Percentiles rank a stretch among this genome's conserved stretches.
Conservation (phyloP, 768 basidiomycete genomes). For the Leccinum disarticulatum region DNA sequence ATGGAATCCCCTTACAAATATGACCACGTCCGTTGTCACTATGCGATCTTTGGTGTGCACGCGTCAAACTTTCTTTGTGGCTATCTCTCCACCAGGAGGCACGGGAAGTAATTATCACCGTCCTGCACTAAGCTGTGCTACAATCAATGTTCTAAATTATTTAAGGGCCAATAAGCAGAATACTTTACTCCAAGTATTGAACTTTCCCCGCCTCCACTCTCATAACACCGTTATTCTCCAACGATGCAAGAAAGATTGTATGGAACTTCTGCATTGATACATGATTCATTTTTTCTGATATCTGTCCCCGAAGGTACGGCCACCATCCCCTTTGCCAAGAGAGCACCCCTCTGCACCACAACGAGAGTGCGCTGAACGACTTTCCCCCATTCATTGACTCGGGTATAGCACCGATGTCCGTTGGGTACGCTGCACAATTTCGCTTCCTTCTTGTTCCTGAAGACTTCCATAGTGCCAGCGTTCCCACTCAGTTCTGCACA, state of each 20-base stretch:
- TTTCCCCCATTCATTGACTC: not conserved
- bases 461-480: not conserved
- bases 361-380: not conserved
- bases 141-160: not conserved
- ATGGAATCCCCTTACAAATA: not conserved
- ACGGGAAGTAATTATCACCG: not conserved
- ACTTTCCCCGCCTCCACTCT: not conserved
- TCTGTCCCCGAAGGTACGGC: conserved; percentile 2
- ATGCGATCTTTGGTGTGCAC: not conserved
- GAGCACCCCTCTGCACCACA: not conserved
- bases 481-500: not conserved
- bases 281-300: not conserved
- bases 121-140: conserved; percentile 13
- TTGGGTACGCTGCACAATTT: conserved; percentile 10
- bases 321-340: not conserved
- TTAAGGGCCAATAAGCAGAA: conserved; percentile 8
- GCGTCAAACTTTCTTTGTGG: not conserved
- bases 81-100: not conserved
- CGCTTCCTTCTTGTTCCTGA: conserved; percentile 7
- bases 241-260: conserved; percentile 16
- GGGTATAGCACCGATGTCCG: not conserved
- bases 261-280: not conserved
- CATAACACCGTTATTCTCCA: not conserved
- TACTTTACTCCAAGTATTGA: not conserved
- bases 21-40: not conserved